Base-by-base conservation (phyloP, 2,329 filamentous ascomycete species). In the Phialophora verrucosa region DNA sequence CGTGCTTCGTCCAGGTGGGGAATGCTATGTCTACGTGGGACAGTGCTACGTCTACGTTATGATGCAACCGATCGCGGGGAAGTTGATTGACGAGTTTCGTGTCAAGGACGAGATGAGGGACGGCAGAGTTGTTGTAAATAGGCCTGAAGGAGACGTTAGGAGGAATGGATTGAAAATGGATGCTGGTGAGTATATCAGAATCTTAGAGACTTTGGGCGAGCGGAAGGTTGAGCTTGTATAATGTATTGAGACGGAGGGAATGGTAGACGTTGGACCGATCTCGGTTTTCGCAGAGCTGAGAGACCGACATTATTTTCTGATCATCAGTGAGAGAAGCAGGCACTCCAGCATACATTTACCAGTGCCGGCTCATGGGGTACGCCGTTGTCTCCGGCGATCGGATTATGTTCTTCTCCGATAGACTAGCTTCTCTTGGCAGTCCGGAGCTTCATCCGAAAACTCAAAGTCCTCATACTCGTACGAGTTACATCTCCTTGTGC, bases 31-130 rank as follows among this genome's bases (percentile, higher is more conserved):
- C 42, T 56, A 62, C 32, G 23, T 67, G 14, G 67, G 64, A 14
- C 51, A 66, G 17, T 64, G 67, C 57, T 67, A 67, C 42, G 17
- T 69, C n/a, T 64, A 69, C 29, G 67, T 60, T 14, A 69, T 69
- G 58, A 69, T 69, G 67, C 50, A 57, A n/a, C 31, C 42, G 17
- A 23, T 62, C 27, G 66, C 65, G 1, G 65, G 61, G 25, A 55
- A 25, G 17, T 50, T 68, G 23, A 68, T 65, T 20, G 66, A 68
- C 35, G 63, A 68, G 58, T 68, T 68, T 47, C 56, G 51, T 20
- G 31, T 68, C 62, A 65, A 50, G 35, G 29, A 59, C 23, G 47
- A 61, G 3, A 23, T 11, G 17, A 42, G 44, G 12, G 63, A 62
- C 8, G 35, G 59, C 8, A 65, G 49, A 53, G 25, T 54, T 27